Conservation (phyloP, 1,284 basidiomycete genomes). For the Ustilago esculenta region DNA sequence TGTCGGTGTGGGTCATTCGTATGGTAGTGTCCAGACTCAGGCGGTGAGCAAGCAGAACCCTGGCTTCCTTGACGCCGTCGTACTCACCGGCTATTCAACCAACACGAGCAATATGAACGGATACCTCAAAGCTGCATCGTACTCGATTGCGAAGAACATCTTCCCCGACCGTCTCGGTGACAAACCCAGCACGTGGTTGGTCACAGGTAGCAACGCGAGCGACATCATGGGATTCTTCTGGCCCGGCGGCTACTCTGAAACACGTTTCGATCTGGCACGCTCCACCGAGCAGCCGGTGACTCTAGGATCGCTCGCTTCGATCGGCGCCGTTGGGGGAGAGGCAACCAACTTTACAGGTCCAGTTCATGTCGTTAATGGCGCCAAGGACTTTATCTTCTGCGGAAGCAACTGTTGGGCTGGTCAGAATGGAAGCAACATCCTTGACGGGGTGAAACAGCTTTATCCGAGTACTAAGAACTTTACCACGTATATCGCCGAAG, state of each 20-base stretch:
- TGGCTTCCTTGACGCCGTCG: conserved; percentile 61
- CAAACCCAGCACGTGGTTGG: conserved; percentile 46
- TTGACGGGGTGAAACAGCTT: conserved; percentile 28
- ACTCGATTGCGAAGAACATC: conserved; percentile 62
- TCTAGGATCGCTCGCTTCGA: conserved; percentile 65
- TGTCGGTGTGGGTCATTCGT: conserved; percentile 52
- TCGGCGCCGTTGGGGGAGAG: conserved; percentile 45
- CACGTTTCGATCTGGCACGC: conserved; percentile 49
- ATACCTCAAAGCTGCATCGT: conserved; percentile 58
- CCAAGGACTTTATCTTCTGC: conserved; percentile 67
- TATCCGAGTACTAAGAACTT: conserved; percentile 48
- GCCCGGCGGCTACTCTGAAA: conserved; percentile 67
- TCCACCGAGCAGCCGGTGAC: conserved; percentile 62
- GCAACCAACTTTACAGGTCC: conserved; percentile 64
- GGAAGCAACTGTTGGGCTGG: conserved; percentile 61
- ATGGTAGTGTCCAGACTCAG: conserved; percentile 53
- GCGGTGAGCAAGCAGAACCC: conserved; percentile 54
- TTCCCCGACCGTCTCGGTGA: conserved; percentile 27
- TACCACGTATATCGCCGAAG: conserved; percentile 26
- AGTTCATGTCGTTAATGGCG: conserved; percentile 68
- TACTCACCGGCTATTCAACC: conserved; percentile 66
- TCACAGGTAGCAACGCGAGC: conserved; percentile 60
- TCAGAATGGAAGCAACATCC: conserved; percentile 30
- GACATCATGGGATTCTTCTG: conserved; percentile 68
- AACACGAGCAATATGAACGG: conserved; percentile 46